These are phyloP conservation scores for Paraphaeosphaeria minitans DNA, from an alignment of 2,329 filamentous ascomycete species.

Conservation along the genomic window DNA sequence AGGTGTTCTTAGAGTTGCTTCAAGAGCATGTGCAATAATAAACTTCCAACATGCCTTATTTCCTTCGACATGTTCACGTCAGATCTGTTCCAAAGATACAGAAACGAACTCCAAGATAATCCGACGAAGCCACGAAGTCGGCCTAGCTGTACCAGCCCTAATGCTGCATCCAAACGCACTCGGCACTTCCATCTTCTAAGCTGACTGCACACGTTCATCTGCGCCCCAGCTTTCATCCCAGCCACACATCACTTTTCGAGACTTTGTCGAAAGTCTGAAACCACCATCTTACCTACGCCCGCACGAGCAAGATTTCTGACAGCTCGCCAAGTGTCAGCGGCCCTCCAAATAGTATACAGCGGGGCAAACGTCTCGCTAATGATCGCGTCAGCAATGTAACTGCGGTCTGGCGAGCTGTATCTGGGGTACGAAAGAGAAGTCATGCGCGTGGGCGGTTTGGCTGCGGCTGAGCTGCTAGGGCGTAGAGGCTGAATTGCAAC, in stretches of 20 bases:
- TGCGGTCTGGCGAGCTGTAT: not conserved
- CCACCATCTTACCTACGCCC: not conserved
- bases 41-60: not conserved
- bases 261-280: not conserved
- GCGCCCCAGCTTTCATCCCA: not conserved
- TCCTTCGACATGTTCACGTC: too few relatives aligned
- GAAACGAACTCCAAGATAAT: not conserved
- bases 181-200: not conserved
- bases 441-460: conserved; percentile 1
- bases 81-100: not conserved
- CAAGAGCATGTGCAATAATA: not conserved
- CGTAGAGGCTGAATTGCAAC: conserved; percentile 1
- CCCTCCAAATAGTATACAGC: not conserved
- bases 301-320: not conserved
- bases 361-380: not conserved
- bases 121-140: too few relatives aligned
- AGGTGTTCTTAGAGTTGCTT: not conserved
- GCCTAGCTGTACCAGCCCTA: not conserved
- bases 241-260: not conserved
- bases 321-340: conserved; percentile 8
- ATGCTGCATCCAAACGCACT: not conserved
- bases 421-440: not conserved
- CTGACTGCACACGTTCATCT: not conserved
- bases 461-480: conserved; percentile 4
- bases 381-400: not conserved